These are phyloP conservation scores for Phytophthora agathidicida DNA, from an alignment of 352 stramenopile genomes.

Conservation along the genomic window DNA sequence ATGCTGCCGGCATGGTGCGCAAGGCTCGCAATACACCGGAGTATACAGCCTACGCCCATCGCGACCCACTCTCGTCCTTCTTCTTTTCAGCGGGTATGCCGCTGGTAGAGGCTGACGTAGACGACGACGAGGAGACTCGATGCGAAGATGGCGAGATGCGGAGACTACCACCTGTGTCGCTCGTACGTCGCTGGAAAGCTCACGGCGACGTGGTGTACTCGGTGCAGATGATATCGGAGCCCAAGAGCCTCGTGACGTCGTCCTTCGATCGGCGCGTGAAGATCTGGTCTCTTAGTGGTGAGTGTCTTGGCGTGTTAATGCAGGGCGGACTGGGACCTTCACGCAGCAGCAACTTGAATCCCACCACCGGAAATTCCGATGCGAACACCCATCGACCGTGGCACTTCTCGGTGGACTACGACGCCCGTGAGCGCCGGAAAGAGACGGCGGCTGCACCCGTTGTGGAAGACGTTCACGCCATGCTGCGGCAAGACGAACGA, in stretches of 20 bases:
- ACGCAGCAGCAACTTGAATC: constrained; percentile 14
- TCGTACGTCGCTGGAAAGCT: constrained; percentile 67
- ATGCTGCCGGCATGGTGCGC: constrained; percentile 71
- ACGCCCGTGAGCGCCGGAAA: constrained; percentile 72
- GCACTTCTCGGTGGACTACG: constrained; percentile 79
- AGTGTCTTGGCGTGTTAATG: constrained; percentile 77
- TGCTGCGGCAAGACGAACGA: constrained; percentile 33
- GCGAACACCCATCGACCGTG: constrained; percentile 40
- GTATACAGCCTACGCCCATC: constrained; percentile 54
- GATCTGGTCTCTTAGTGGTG: constrained; percentile 68
- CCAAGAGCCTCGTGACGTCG: constrained; percentile 72
- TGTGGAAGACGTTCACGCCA: constrained; percentile 61
- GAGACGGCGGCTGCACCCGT: constrained; percentile 57
- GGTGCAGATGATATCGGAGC: constrained; percentile 72
- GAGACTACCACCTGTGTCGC: constrained; percentile 31
- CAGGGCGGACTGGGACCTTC: constrained; percentile 66
- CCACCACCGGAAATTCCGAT: constrained; percentile 2
- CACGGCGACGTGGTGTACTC: constrained; percentile 83
- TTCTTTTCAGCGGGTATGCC: constrained; percentile 64
- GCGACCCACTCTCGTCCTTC: constrained; percentile 62
- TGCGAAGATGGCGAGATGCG: constrained; percentile 23
- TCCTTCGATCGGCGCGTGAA: constrained; percentile 83
- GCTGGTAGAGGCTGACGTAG: constrained; percentile 35
- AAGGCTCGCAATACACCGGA: constrained; percentile 72
- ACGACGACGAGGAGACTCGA: constrained; percentile 19